Evolutionary conservation across 352 stramenopile species (phyloP).

Genomic region (Pythium aquatile): DNA sequence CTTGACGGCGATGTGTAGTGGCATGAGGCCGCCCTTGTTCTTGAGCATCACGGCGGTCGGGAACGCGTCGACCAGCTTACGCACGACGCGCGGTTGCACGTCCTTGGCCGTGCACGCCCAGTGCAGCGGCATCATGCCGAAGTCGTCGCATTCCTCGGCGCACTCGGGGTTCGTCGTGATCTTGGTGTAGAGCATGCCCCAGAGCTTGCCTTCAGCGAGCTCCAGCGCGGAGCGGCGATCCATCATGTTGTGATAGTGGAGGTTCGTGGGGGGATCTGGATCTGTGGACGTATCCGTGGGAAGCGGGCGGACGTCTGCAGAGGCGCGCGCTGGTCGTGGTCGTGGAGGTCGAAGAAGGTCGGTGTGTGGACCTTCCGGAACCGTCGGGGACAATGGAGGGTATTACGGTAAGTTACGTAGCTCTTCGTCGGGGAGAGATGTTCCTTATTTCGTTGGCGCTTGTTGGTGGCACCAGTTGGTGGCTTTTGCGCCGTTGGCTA

Average conservation of each 20-base stretch:
- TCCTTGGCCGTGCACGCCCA: slow-evolving; percentile 78
- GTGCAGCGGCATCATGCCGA: slow-evolving; percentile 84
- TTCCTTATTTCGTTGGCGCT: slow-evolving; percentile 9
- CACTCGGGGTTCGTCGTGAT: slow-evolving; percentile 44
- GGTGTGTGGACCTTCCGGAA: background rate
- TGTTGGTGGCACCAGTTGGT: background rate
- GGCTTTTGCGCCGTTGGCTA: slow-evolving; percentile 4
- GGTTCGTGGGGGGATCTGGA: background rate
- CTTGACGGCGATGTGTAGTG: slow-evolving; percentile 84
- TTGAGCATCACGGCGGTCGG: slow-evolving; percentile 50
- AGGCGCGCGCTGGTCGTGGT: background rate
- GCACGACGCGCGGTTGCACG: slow-evolving; percentile 62
- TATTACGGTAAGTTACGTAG: background rate
- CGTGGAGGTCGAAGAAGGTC: background rate
- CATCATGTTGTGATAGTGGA: background rate
- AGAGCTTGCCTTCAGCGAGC: slow-evolving; percentile 71
- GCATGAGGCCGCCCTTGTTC: slow-evolving; percentile 77
- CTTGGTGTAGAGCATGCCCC: slow-evolving; percentile 62
- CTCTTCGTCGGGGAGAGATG: slow-evolving; percentile 5
- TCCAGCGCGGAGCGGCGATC: slow-evolving; percentile 49
- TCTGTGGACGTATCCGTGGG: background rate
- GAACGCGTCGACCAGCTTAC: slow-evolving; percentile 63
- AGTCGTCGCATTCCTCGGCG: slow-evolving; percentile 81
- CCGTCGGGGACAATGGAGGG: background rate
- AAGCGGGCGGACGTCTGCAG: background rate